Evolutionary conservation across 768 basidiomycete genomes (phyloP).

Genomic region (Auricularia sp.): DNA sequence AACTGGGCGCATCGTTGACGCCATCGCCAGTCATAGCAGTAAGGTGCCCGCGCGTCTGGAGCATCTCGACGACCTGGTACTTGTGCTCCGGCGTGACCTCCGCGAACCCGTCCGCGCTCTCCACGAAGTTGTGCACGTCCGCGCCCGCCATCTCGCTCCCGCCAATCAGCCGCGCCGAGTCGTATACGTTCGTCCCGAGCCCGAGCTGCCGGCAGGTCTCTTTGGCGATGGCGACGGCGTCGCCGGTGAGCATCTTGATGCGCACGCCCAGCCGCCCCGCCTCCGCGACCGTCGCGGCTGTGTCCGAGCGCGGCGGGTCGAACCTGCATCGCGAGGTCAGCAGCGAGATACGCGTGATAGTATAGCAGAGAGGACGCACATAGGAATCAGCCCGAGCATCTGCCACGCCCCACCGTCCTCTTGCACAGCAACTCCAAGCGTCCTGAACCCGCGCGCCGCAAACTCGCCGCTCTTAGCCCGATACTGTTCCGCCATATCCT

Average conservation of each 20-base stretch:
- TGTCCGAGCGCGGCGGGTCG: constrained; percentile 38
- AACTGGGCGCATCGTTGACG: constrained; percentile 25
- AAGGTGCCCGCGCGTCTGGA: constrained; percentile 32
- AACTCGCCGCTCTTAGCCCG: constrained; percentile 27
- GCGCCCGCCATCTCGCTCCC: constrained; percentile 33
- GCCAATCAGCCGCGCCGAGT: constrained; percentile 35
- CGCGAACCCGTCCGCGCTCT: constrained; percentile 39
- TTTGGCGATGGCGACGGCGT: constrained; percentile 40
- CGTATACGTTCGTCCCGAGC: constrained; percentile 37
- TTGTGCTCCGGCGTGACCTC: constrained; percentile 42
- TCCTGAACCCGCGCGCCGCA: constrained; percentile 35
- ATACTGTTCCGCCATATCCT: constrained; percentile 25
- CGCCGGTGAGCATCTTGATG: constrained; percentile 44
- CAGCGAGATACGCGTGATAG: neutral
- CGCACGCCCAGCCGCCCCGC: constrained; percentile 33
- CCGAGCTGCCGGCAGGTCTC: constrained; percentile 37
- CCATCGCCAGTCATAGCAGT: constrained; percentile 36
- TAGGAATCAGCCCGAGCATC: constrained; percentile 32
- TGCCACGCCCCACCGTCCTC: constrained; percentile 35
- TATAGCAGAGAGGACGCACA: constrained; percentile 13
- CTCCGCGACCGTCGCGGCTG: constrained; percentile 34
- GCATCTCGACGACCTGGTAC: constrained; percentile 28
- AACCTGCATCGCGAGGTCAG: constrained; percentile 13
- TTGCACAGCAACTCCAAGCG: constrained; percentile 37
- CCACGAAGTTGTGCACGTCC: constrained; percentile 34